Percentiles rank a stretch among this genome's conserved stretches.
Conservation (phyloP, 2,329 filamentous ascomycete genomes). For the Penicillium sp. region DNA sequence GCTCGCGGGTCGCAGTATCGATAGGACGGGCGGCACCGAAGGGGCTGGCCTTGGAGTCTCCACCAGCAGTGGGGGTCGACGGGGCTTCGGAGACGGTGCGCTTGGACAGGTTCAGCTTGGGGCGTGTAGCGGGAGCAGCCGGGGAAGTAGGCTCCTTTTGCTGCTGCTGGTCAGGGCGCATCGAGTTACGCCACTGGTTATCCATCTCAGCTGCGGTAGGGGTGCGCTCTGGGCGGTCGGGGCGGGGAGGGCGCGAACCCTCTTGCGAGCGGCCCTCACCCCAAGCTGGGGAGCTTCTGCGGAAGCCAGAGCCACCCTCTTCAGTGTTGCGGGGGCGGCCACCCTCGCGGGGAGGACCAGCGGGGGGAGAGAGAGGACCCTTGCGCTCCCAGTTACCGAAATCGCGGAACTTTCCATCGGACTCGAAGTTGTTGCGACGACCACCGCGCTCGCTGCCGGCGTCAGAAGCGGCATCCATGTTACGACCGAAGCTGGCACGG, state of each 20-base stretch:
- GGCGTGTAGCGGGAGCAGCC: constrained; percentile 66
- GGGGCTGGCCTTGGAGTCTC: constrained; percentile 82
- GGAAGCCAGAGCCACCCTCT: constrained; percentile 62
- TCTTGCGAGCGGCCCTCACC: constrained; percentile 70
- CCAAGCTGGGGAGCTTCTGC: constrained; percentile 75
- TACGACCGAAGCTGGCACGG: constrained; percentile 59
- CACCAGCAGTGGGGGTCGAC: constrained; percentile 46
- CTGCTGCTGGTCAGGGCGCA: constrained; percentile 81
- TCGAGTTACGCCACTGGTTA: constrained; percentile 87
- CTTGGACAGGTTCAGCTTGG: constrained; percentile 86
- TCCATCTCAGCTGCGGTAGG: constrained; percentile 91
- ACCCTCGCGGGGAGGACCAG: constrained; percentile 59
- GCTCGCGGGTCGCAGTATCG: constrained; percentile 87
- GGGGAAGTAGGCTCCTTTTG: constrained; percentile 71
- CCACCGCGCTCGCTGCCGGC: constrained; percentile 67
- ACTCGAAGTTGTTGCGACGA: constrained; percentile 68
- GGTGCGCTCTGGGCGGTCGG: constrained; percentile 73
- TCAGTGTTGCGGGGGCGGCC: constrained; percentile 65
- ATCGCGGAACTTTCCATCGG: constrained; percentile 77
- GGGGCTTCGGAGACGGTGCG: constrained; percentile 82
- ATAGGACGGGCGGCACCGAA: constrained; percentile 94
- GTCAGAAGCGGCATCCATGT: constrained; percentile 59
- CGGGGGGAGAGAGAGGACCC: constrained; percentile 79
- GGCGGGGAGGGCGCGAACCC: constrained; percentile 77
- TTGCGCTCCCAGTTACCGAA: constrained; percentile 94